These are phyloP conservation scores for Blumeria graminis DNA, from an alignment of 2,329 filamentous ascomycete species.

Conservation along the genomic window DNA sequence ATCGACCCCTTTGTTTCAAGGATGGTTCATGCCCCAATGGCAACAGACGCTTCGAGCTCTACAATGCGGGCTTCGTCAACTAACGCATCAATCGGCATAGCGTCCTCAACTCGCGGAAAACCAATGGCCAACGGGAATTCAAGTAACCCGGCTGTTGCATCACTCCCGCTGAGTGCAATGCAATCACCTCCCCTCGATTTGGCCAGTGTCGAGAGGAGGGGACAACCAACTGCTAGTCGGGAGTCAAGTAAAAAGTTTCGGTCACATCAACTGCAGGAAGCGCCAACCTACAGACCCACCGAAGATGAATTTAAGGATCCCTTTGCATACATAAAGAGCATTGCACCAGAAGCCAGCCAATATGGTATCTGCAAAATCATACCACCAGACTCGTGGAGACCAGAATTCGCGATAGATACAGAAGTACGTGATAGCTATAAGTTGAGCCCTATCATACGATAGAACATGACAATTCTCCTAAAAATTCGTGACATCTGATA, in stretches of 20 bases:
- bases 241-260: conserved; percentile 56
- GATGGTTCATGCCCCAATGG: conserved; percentile 15
- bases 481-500: not conserved
- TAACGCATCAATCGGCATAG: conserved; percentile 9
- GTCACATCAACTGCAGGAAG: conserved; percentile 67
- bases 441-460: too few species aligned
- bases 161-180: conserved; percentile 15
- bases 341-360: conserved; percentile 59
- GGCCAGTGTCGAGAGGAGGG: conserved; percentile 74
- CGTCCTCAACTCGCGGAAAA: conserved; percentile 11
- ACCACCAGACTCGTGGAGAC: conserved; percentile 82
- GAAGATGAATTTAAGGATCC: conserved; percentile 90
- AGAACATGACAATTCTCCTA: not conserved
- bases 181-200: conserved; percentile 43
- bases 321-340: conserved; percentile 80
- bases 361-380: conserved; percentile 93
- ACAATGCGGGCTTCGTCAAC: conserved; percentile 14
- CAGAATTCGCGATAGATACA: conserved; percentile 85
- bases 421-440: conserved; percentile 35
- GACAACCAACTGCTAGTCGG: conserved; percentile 51
- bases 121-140: conserved; percentile 10
- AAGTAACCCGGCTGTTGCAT: conserved; percentile 13
- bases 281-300: conserved; percentile 73
- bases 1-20: conserved; percentile 3
- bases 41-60: conserved; percentile 10